Percentiles rank a stretch among this genome's conserved stretches.
Evolutionary conservation across 306 rosid species (phyloP).

Genomic region (Prunus armeniaca): DNA sequence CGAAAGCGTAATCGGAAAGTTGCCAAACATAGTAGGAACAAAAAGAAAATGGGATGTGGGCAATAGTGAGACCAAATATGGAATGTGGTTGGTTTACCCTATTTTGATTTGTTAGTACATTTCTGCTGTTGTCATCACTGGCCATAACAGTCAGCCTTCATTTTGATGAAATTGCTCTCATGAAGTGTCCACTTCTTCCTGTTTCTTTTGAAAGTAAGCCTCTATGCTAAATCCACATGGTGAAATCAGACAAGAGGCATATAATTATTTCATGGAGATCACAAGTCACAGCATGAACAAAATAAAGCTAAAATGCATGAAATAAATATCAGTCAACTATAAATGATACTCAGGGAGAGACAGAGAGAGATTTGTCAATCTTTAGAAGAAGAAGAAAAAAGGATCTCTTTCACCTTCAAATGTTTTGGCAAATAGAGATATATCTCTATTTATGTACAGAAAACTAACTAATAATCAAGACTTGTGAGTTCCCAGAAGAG

Average conservation of each 20-base stretch:
- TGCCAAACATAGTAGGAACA: conserved; percentile 30
- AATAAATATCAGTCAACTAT: conserved; percentile 12
- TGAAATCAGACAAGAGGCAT: conserved; percentile 12
- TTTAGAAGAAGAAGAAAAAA: not conserved
- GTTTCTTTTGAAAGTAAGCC: conserved; percentile 29
- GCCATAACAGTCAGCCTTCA: not conserved
- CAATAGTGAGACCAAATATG: conserved; percentile 36
- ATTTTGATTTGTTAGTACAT: not conserved
- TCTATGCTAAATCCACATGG: conserved; percentile 20
- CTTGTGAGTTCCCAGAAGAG: not conserved
- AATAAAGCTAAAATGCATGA: conserved; percentile 15
- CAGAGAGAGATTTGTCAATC: not conserved
- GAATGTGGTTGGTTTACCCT: conserved; percentile 38
- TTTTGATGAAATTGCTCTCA: conserved; percentile 16
- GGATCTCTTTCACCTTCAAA: conserved; percentile 1
- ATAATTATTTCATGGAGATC: not conserved
- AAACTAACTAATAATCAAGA: not conserved
- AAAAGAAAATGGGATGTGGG: conserved; percentile 34
- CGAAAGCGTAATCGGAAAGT: conserved; percentile 39
- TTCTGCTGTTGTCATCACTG: conserved; percentile 35
- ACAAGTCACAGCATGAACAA: conserved; percentile 9
- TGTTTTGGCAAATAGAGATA: not conserved
- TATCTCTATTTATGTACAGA: conserved; percentile 5
- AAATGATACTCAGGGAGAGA: not conserved
- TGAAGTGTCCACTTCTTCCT: conserved; percentile 24